phyloP scores from a whole-genome alignment of 306 rosid species.

The Quercus dentata region DNA sequence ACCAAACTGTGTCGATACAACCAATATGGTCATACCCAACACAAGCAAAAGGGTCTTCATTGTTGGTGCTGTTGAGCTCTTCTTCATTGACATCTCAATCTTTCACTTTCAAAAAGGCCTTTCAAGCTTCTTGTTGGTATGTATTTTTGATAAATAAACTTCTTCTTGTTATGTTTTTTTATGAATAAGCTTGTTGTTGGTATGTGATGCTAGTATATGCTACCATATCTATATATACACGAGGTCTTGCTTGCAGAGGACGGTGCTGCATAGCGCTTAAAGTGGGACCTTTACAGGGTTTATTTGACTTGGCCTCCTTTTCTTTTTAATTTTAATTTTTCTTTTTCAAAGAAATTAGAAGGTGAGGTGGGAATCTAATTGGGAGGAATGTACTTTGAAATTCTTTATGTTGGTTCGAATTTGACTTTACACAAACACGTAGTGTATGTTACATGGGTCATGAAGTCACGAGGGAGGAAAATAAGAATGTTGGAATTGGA shows the following conservation, averaged over 20 bases:
- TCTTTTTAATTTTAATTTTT: neutral
- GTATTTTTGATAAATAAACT: too few relatives aligned
- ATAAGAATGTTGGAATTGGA: neutral
- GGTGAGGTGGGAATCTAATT: neutral
- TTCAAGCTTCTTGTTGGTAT: neutral
- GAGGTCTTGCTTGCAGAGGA: constrained; percentile 2
- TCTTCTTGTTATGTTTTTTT: too few relatives aligned
- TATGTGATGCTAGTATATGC: neutral
- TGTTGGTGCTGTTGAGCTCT: constrained; percentile 17
- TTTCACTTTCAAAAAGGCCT: neutral
- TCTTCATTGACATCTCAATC: constrained; percentile 27
- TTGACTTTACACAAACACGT: constrained; percentile 34
- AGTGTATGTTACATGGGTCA: neutral
- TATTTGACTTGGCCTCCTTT: constrained; percentile 40
- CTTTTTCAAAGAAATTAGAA: neutral
- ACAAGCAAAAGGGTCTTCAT: constrained; percentile 25
- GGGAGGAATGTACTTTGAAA: constrained; percentile 19
- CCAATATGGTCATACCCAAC: constrained; percentile 32
- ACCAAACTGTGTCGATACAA: constrained; percentile 30
- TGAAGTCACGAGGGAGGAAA: constrained; percentile 5
- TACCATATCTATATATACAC: constrained; percentile 8
- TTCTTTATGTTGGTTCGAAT: constrained; percentile 27
- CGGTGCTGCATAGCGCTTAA: constrained; percentile 30
- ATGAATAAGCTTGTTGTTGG: too few relatives aligned
- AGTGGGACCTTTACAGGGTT: constrained; percentile 27